Conservation (phyloP, 2,329 filamentous ascomycete species). For the Penicillium sp. region DNA sequence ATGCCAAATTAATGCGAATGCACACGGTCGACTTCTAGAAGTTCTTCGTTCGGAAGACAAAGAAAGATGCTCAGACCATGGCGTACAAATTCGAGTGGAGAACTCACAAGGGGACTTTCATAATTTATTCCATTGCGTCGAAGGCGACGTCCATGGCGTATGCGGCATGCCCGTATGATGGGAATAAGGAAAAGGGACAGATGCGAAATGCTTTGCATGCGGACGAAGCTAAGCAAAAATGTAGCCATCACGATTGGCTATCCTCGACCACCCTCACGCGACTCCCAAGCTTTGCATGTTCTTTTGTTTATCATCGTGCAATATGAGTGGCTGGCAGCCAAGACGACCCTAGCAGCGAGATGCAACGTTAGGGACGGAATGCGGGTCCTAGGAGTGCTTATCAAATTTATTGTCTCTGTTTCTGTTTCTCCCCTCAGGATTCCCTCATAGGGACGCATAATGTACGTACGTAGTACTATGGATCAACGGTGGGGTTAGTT, state of each 20-base stretch:
- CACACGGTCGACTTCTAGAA: no score
- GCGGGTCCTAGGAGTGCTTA: neutral
- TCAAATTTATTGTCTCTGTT: neutral
- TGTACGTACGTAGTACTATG: neutral
- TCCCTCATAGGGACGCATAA: neutral
- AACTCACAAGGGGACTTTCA: neutral
- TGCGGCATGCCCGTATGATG: neutral
- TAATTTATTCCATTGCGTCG: neutral
- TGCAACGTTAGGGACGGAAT: neutral
- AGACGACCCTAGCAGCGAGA: neutral
- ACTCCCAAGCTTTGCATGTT: neutral
- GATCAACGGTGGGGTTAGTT: neutral
- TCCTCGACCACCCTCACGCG: neutral
- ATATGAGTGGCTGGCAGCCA: constrained; percentile 6
- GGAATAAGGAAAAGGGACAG: neutral
- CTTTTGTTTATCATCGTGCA: neutral
- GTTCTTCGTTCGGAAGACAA: neutral
- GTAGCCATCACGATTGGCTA: neutral
- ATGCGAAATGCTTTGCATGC: no score
- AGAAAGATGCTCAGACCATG: neutral
- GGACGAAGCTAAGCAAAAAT: neutral
- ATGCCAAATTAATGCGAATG: no score
- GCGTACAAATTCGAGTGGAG: neutral
- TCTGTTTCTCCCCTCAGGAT: neutral
- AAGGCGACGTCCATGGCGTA: neutral